Evolutionary conservation across 768 basidiomycete genomes (phyloP), one percentile per base, ranked within the genome.

Genomic region (Amylocystis lapponica): DNA sequence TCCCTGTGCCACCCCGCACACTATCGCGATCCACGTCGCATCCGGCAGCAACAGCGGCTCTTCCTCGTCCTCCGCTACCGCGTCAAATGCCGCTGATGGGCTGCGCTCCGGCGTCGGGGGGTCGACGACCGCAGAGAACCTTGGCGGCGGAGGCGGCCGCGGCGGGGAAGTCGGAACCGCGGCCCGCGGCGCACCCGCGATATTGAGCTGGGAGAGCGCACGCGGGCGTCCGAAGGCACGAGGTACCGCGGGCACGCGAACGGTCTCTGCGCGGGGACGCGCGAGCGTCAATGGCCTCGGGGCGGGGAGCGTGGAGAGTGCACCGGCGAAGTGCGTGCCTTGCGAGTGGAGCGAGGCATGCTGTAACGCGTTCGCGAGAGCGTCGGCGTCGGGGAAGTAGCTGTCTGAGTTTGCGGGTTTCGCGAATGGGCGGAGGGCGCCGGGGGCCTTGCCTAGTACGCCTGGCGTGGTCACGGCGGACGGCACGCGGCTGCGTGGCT

Each of bases 1-100:
- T 26, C 53, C 55, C 45, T 79, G 79, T 17, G 81, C 72, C 25
- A 83, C 76, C 4, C 86, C 86, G 53, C 86, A 89, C 6, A 90
- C 80, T 38, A 88, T 68, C 3, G 86, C 85, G 45, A 89, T 85
- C 86, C 87, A 89, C 5, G 75, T 72, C 6, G 65, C 65, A 40
- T 81, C 76, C 1, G 87, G 86, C 2, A 90, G 65, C 27, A 89
- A 61, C 17, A 66, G 60, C 2, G 66, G 66, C 25, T 62, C 50
- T 5, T 62, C 59, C 47, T 37, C 38, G 12, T 51, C 51, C 22
- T 29, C 43, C 25, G 14, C 45, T 5, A n/a, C 36, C 8, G 25
- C 49, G 9, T 27, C 44, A 8, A 21, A 21, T 33, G 5, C 16
- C 27, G 17, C 29, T n/a, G 12, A 43, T 16, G 26, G 12, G n/a